Evolutionary conservation across 371 early-diverging fungal species (phyloP).

Genomic region (Encephalitozoon intestinalis): DNA sequence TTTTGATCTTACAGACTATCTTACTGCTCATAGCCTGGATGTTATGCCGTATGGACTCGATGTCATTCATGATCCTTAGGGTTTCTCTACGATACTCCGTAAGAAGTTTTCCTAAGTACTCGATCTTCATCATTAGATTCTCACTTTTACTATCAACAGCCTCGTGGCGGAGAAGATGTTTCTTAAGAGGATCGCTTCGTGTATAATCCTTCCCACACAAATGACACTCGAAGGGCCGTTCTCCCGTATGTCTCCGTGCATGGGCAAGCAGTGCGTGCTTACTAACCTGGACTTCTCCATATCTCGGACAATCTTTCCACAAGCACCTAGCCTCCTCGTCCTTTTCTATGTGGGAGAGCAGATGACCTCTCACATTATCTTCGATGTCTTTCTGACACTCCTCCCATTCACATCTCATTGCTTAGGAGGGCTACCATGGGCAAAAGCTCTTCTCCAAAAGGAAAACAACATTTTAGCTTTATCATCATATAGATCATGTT

Average conservation of each 20-base stretch:
- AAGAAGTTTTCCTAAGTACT: neutral
- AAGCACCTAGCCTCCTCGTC: slow-evolving; percentile 26
- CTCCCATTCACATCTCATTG: slow-evolving; percentile 35
- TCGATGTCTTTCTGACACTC: slow-evolving; percentile 19
- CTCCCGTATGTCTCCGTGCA: slow-evolving; percentile 49
- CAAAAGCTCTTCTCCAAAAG: neutral
- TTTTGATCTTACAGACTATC: neutral
- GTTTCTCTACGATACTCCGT: slow-evolving; percentile 2
- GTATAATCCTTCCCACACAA: slow-evolving; percentile 52
- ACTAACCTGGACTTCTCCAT: slow-evolving; percentile 32
- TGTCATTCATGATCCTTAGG: neutral
- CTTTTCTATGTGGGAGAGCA: slow-evolving; percentile 5
- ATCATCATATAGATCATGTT: neutral
- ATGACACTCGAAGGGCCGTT: slow-evolving; percentile 55
- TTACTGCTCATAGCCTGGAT: neutral
- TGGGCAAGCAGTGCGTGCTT: slow-evolving; percentile 50
- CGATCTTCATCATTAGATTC: slow-evolving; percentile 1
- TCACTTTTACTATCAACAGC: slow-evolving; percentile 21
- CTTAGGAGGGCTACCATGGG: neutral
- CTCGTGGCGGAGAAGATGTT: slow-evolving; percentile 56
- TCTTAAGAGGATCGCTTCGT: slow-evolving; percentile 57
- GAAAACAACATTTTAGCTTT: neutral
- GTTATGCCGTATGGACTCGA: neutral
- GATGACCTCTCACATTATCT: slow-evolving; percentile 22
- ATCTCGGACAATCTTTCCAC: slow-evolving; percentile 50